These are phyloP conservation scores for Solanum sejunctum DNA, from an alignment of 257 asterid species.

Conservation along the genomic window DNA sequence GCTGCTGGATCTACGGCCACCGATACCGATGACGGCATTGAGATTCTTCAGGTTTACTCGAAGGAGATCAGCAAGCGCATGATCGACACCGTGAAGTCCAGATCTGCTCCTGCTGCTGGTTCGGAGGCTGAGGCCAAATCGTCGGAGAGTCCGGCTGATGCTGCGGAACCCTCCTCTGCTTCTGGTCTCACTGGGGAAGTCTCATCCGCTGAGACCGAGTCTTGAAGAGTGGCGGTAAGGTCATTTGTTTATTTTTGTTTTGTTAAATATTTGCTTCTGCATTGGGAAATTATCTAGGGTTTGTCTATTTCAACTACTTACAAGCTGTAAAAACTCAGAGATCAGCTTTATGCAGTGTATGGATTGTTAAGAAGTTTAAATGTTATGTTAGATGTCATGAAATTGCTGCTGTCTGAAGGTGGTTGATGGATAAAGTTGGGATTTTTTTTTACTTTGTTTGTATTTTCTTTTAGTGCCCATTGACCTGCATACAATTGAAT, in stretches of 20 bases:
- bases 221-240: background rate
- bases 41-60: conserved; percentile 66
- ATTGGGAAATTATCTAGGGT: background rate
- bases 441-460: background rate
- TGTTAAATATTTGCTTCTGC: background rate
- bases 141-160: background rate
- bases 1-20: conserved; percentile 32
- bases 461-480: background rate
- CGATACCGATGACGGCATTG: conserved; percentile 61
- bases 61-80: conserved; percentile 78
- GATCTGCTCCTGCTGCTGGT: conserved; percentile 37
- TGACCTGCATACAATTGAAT: background rate
- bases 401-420: background rate
- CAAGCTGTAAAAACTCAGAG: background rate
- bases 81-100: conserved; percentile 71
- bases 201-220: conserved; percentile 21
- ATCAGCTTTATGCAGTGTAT: background rate
- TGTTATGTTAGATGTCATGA: background rate
- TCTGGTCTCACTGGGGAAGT: conserved; percentile 42
- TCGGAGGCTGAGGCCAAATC: background rate
- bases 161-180: conserved; percentile 31
- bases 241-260: background rate
- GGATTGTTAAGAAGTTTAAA: background rate
- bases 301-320: background rate
- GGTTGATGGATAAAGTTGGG: background rate